Evolutionary conservation across 2,329 filamentous ascomycete genomes (phyloP).

Genomic region (Fragosphaeria purpurea): DNA sequence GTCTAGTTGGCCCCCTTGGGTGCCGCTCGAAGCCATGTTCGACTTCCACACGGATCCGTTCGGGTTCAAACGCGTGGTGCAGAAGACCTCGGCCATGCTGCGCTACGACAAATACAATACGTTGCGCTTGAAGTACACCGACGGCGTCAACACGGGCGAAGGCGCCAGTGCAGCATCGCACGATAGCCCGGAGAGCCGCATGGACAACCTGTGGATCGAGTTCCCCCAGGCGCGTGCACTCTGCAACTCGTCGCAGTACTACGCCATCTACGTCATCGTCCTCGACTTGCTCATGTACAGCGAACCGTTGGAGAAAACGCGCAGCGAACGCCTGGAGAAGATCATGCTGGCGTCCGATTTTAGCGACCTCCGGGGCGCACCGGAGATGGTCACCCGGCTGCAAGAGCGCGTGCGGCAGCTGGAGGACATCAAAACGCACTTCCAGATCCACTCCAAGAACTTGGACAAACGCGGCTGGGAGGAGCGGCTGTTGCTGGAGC

Average conservation of each 20-base stretch:
- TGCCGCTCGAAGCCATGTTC: slow-evolving; percentile 97
- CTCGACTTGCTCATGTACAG: slow-evolving; percentile 92
- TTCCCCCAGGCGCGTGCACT: slow-evolving; percentile 91
- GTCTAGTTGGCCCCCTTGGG: slow-evolving; percentile 94
- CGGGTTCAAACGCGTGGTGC: slow-evolving; percentile 94
- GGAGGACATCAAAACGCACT: slow-evolving; percentile 92
- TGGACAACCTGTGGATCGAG: slow-evolving; percentile 94
- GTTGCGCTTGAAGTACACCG: slow-evolving; percentile 90
- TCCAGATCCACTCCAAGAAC: slow-evolving; percentile 82
- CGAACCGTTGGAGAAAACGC: slow-evolving; percentile 94
- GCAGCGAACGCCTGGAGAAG: slow-evolving; percentile 89
- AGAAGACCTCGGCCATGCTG: slow-evolving; percentile 89
- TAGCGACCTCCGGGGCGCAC: slow-evolving; percentile 86
- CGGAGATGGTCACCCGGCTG: slow-evolving; percentile 81
- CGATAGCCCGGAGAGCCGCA: slow-evolving; percentile 61
- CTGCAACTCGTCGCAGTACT: slow-evolving; percentile 96
- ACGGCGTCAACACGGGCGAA: slow-evolving; percentile 64
- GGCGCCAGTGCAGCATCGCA: slow-evolving; percentile 32
- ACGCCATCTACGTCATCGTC: slow-evolving; percentile 95
- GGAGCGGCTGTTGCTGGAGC: slow-evolving; percentile 78
- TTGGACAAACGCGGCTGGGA: slow-evolving; percentile 87
- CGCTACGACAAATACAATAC: slow-evolving; percentile 98
- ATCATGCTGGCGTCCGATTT: slow-evolving; percentile 99
- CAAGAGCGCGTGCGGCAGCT: slow-evolving; percentile 90
- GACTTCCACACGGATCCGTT: slow-evolving; percentile 90